phyloP scores from a whole-genome alignment of 257 asterid species.

The Penstemon barbatus region DNA sequence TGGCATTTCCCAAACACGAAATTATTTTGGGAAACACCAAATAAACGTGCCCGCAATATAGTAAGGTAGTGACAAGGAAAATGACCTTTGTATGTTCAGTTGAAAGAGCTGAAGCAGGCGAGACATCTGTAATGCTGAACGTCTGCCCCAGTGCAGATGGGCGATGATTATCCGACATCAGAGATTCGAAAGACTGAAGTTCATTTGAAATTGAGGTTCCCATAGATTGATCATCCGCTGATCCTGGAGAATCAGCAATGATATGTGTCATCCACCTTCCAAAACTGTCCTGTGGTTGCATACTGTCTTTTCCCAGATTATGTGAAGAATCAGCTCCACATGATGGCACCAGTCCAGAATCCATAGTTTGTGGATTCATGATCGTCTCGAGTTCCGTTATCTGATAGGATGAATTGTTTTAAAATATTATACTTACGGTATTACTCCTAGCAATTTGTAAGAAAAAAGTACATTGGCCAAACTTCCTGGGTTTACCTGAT shows the following conservation, averaged over 20 bases:
- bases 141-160: conserved; percentile 45
- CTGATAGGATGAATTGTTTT: conserved; percentile 39
- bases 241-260: conserved; percentile 60
- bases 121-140: conserved; percentile 68
- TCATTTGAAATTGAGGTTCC: conserved; percentile 50
- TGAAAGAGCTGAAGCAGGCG: conserved; percentile 81
- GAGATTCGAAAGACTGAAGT: conserved; percentile 43
- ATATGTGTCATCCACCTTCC: conserved; percentile 60
- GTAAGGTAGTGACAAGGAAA: conserved; percentile 18
- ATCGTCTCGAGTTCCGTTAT: conserved; percentile 37
- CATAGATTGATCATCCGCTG: conserved; percentile 41
- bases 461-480: conserved; percentile 36
- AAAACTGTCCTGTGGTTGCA: conserved; percentile 69
- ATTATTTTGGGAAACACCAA: too few relatives aligned
- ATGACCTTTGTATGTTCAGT: conserved; percentile 87
- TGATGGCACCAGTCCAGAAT: conserved; percentile 38
- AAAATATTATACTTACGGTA: conserved; percentile 36
- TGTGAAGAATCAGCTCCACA: conserved; percentile 37
- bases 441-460: conserved; percentile 41
- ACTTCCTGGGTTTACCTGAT: conserved; percentile 41
- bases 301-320: conserved; percentile 40
- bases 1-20: too few relatives aligned
- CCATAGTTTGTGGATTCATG: conserved; percentile 39
- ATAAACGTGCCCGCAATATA: not conserved
- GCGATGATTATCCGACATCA: conserved; percentile 32